phyloP scores from a whole-genome alignment of 2,329 filamentous ascomycete genomes.

The Sclerotinia trifoliorum region DNA sequence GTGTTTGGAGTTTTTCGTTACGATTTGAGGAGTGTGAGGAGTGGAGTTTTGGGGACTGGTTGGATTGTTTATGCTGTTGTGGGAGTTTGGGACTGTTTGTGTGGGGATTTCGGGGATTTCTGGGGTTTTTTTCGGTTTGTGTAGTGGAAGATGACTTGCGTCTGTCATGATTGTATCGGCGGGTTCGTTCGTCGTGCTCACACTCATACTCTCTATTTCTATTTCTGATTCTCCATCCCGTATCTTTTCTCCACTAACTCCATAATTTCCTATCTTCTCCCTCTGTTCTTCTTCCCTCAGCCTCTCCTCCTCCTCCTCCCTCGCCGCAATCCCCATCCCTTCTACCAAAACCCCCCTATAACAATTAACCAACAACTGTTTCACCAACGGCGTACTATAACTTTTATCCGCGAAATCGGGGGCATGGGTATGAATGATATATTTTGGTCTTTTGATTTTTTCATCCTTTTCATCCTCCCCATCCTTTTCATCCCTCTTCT shows the following conservation, averaged over 20 bases:
- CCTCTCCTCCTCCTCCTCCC: neutral
- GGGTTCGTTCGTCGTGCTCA: neutral
- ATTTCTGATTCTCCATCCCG: too few relatives aligned
- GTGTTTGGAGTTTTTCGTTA: neutral
- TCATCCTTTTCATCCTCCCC: too few relatives aligned
- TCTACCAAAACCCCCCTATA: neutral
- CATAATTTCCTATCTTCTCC: too few relatives aligned
- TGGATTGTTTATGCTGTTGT: neutral
- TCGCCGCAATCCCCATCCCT: neutral
- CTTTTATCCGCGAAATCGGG: slow-evolving; percentile 4
- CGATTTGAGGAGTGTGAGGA: too few relatives aligned
- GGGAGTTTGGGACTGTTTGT: too few relatives aligned
- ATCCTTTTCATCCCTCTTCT: too few relatives aligned
- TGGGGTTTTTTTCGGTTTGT: too few relatives aligned
- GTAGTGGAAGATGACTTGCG: too few relatives aligned
- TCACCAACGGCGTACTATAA: slow-evolving; percentile 6
- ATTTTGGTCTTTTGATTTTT: neutral
- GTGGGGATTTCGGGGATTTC: accelerated
- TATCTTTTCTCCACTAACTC: too few relatives aligned
- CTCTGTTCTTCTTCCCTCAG: too few relatives aligned
- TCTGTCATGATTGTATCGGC: neutral
- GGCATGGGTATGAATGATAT: slow-evolving; percentile 6
- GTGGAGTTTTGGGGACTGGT: neutral
- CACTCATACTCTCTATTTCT: too few relatives aligned
- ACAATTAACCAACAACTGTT: slow-evolving; percentile 12